Percentiles rank a stretch among this genome's conserved stretches.
Conservation (phyloP, 768 basidiomycete species). For the Polyporus arcularius region DNA sequence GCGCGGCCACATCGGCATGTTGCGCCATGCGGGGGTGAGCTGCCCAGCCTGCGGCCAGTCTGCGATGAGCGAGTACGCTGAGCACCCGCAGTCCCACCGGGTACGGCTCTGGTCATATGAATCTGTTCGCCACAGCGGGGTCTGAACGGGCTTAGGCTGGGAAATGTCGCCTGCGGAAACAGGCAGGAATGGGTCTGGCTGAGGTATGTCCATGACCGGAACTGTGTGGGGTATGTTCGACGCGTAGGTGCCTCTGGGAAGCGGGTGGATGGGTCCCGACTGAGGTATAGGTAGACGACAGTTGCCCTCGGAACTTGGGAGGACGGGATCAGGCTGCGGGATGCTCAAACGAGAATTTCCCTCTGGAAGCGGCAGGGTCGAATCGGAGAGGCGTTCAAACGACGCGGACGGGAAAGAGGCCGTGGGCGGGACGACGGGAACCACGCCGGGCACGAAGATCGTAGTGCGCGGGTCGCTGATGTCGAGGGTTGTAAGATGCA, state of each 20-base stretch:
- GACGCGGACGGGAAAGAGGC: too few relatives aligned
- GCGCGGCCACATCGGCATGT: slow-evolving; percentile 62
- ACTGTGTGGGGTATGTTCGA: too few relatives aligned
- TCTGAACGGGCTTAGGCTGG: too few relatives aligned
- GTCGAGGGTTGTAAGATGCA: slow-evolving; percentile 63
- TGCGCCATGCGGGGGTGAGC: slow-evolving; percentile 60
- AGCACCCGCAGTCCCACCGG: slow-evolving; percentile 23
- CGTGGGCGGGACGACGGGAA: slow-evolving; percentile 4
- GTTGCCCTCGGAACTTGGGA: too few relatives aligned
- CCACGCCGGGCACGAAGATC: slow-evolving; percentile 9
- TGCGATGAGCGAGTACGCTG: slow-evolving; percentile 48
- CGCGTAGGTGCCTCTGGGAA: too few relatives aligned
- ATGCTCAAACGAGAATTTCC: background rate
- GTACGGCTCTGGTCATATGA: background rate
- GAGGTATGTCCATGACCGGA: too few relatives aligned
- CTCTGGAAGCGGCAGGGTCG: slow-evolving; percentile 41
- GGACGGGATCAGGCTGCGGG: too few relatives aligned
- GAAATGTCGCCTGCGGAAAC: too few relatives aligned
- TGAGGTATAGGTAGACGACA: background rate
- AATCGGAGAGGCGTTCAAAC: slow-evolving; percentile 59
- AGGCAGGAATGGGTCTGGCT: too few relatives aligned
- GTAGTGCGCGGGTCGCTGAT: slow-evolving; percentile 46
- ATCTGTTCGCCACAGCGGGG: background rate
- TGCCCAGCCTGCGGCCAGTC: slow-evolving; percentile 50
- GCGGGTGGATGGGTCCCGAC: too few relatives aligned